These are phyloP conservation scores for Backusella australiensis DNA, from an alignment of 192 early-diverging fungal genomes.

Conservation along the genomic window DNA sequence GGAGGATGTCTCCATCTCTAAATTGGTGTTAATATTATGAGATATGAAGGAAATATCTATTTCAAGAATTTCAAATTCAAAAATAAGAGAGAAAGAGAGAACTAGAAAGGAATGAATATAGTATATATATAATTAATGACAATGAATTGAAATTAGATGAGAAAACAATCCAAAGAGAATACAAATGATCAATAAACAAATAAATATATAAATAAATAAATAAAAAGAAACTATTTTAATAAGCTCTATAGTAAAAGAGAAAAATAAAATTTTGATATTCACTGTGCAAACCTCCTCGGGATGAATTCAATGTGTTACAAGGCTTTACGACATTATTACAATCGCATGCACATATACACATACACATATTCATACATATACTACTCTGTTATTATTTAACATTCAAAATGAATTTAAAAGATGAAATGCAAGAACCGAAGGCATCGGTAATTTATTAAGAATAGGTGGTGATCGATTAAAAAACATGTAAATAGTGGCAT, in stretches of 20 bases:
- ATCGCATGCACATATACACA: background rate
- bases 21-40: background rate
- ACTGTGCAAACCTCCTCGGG: slow-evolving; percentile 3
- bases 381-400: too few species aligned
- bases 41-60: background rate
- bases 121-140: too few species aligned
- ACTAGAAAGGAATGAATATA: background rate
- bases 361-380: too few species aligned
- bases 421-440: background rate
- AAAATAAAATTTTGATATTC: background rate
- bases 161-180: background rate
- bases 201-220: background rate
- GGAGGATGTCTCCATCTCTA: background rate
- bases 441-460: slow-evolving; percentile 1
- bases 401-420: too few species aligned
- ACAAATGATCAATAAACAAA: background rate
- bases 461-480: background rate
- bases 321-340: background rate
- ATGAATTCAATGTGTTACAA: background rate
- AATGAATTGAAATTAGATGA: background rate
- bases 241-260: background rate
- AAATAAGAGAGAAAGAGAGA: background rate
- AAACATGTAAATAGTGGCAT: background rate
- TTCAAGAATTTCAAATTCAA: too few species aligned
- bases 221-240: slow-evolving; percentile 5